Evolutionary conservation across 345 rosid genomes (phyloP).

Genomic region (Kernera saxatilis): DNA sequence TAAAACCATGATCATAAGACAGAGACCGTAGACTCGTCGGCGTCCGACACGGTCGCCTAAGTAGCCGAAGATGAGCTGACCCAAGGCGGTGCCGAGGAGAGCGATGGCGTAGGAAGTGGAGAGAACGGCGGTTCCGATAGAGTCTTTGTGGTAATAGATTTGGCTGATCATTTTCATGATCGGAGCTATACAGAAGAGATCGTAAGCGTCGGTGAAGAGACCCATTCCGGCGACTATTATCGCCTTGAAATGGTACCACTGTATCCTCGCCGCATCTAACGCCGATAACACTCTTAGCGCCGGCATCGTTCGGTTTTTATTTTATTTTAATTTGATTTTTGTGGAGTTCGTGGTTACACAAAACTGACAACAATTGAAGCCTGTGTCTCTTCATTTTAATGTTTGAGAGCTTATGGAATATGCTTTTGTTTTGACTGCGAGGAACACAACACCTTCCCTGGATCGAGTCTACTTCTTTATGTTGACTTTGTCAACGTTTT

Average conservation of each 20-base stretch:
- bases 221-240: conserved; percentile 48
- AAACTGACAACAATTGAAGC: conserved; percentile 8
- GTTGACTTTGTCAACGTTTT: conserved; percentile 15
- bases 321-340: background rate
- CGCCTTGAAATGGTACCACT: conserved; percentile 45
- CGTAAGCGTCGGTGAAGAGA: conserved; percentile 45
- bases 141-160: conserved; percentile 24
- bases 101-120: conserved; percentile 41
- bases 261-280: conserved; percentile 39
- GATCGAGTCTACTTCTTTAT: conserved; percentile 22
- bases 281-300: conserved; percentile 20
- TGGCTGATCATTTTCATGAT: conserved; percentile 41
- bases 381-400: conserved; percentile 10
- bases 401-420: conserved; percentile 20
- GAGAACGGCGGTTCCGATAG: conserved; percentile 20
- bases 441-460: conserved; percentile 6
- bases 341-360: conserved; percentile 2
- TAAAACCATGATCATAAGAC: conserved; percentile 48
- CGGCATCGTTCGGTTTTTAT: background rate
- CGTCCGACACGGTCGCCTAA: conserved; percentile 61
- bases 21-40: conserved; percentile 52
- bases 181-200: conserved; percentile 43
- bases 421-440: conserved; percentile 24
- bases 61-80: conserved; percentile 57
- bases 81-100: conserved; percentile 54